phyloP scores from a whole-genome alignment of 2,329 filamentous ascomycete species.

The Exophiala dermatitidis region DNA sequence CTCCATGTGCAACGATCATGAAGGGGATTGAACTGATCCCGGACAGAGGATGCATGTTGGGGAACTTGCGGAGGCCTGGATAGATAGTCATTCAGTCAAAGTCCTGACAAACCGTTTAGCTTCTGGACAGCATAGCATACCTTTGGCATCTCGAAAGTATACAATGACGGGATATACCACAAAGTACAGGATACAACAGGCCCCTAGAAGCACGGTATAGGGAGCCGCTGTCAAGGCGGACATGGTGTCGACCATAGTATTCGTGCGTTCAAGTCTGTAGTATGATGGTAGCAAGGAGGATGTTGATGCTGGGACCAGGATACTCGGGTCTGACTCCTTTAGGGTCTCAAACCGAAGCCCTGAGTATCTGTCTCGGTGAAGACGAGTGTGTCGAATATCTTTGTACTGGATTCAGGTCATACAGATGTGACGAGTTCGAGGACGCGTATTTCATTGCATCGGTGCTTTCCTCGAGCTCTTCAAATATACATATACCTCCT shows the following conservation, averaged over 20 bases:
- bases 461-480: no score
- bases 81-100: not conserved
- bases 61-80: slow-evolving; percentile 39
- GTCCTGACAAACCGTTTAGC: not conserved
- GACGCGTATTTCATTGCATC: no score
- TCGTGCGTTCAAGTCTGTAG: not conserved
- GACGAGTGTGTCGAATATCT: no score
- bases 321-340: no score
- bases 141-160: slow-evolving; percentile 7
- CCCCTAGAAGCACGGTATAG: not conserved
- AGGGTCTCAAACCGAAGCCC: no score
- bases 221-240: not conserved
- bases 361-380: no score
- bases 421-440: no score
- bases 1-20: slow-evolving; percentile 39
- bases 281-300: not conserved
- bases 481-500: no score
- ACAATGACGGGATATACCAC: slow-evolving; percentile 4
- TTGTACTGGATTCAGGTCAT: no score
- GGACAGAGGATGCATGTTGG: slow-evolving; percentile 38
- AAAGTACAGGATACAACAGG: slow-evolving; percentile 2
- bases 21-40: slow-evolving; percentile 43
- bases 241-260: not conserved
- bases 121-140: not conserved
- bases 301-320: no score